phyloP scores from a whole-genome alignment of 1,284 basidiomycete genomes.

The Trametes polyzona region DNA sequence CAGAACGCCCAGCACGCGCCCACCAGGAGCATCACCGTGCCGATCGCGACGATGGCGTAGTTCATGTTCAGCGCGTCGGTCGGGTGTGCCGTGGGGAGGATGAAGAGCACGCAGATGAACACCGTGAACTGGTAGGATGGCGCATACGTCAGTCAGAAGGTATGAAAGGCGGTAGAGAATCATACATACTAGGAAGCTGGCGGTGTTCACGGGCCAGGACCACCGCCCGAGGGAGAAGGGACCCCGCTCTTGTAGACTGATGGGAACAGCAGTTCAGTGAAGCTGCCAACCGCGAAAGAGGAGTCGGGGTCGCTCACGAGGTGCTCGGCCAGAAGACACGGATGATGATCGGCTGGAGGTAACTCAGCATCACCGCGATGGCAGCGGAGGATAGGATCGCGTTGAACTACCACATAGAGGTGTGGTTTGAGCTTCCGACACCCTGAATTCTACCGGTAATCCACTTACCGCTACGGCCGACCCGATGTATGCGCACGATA shows the following conservation, averaged over 20 bases:
- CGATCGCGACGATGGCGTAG: conserved; percentile 58
- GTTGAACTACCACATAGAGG: conserved; percentile 50
- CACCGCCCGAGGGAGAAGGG: conserved; percentile 58
- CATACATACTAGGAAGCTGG: conserved; percentile 47
- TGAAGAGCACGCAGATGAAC: conserved; percentile 60
- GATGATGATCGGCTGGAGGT: conserved; percentile 60
- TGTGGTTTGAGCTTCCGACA: too few species aligned
- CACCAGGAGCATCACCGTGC: conserved; percentile 47
- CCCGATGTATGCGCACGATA: conserved; percentile 63
- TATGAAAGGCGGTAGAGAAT: background rate
- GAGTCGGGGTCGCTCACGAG: conserved; percentile 38
- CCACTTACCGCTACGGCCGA: conserved; percentile 53
- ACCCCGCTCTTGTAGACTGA: conserved; percentile 45
- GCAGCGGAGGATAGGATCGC: conserved; percentile 60
- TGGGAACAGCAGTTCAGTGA: background rate
- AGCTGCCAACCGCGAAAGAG: background rate
- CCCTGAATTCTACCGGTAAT: background rate
- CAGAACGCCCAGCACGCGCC: conserved; percentile 46
- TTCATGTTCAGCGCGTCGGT: conserved; percentile 67
- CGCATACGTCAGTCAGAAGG: background rate
- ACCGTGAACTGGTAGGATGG: conserved; percentile 44
- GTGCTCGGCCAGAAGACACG: conserved; percentile 61
- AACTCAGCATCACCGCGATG: conserved; percentile 63
- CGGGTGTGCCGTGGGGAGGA: conserved; percentile 64
- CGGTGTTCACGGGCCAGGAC: conserved; percentile 56